Evolutionary conservation across 2,329 filamentous ascomycete species (phyloP).

Genomic region (Periconia macrospinosa): DNA sequence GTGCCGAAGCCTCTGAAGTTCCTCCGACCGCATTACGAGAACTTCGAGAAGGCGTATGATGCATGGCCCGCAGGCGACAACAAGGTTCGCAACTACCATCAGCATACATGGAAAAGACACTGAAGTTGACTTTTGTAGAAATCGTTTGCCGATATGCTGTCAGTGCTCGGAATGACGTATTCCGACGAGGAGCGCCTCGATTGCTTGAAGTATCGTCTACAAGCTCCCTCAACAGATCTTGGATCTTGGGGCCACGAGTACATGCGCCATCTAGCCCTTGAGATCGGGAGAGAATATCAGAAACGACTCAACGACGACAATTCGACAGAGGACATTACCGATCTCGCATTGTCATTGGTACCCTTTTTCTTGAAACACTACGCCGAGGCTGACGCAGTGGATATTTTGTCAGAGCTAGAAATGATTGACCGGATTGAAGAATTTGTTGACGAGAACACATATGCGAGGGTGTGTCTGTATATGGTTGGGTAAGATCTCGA

Average conservation of each 20-base stretch:
- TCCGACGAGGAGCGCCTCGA: conserved; percentile 95
- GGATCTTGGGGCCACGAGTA: conserved; percentile 99
- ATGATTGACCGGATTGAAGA: conserved; percentile 91
- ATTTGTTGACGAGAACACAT: conserved; percentile 92
- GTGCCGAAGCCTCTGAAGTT: conserved; percentile 99
- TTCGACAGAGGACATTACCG: conserved; percentile 78
- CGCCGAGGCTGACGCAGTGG: conserved; percentile 95
- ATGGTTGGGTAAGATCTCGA: conserved; percentile 66
- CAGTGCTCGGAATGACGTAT: conserved; percentile 98
- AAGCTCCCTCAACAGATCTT: conserved; percentile 88
- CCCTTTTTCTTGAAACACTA: conserved; percentile 97
- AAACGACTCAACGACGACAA: conserved; percentile 86
- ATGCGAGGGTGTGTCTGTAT: conserved; percentile 89
- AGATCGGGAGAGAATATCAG: conserved; percentile 93
- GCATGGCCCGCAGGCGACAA: conserved; percentile 82
- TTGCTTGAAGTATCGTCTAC: conserved; percentile 90
- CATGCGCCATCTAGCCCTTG: conserved; percentile 88
- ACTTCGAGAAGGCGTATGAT: conserved; percentile 83
- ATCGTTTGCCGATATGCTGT: conserved; percentile 89
- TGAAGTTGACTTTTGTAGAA: conserved; percentile 48
- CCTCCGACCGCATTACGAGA: conserved; percentile 92
- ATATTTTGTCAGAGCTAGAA: conserved; percentile 94
- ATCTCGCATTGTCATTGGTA: conserved; percentile 81
- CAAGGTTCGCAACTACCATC: conserved; percentile 60
- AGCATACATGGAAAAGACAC: not conserved